Conservation (phyloP, 139 green algal genomes). For the Tetraselmis chui region DNA sequence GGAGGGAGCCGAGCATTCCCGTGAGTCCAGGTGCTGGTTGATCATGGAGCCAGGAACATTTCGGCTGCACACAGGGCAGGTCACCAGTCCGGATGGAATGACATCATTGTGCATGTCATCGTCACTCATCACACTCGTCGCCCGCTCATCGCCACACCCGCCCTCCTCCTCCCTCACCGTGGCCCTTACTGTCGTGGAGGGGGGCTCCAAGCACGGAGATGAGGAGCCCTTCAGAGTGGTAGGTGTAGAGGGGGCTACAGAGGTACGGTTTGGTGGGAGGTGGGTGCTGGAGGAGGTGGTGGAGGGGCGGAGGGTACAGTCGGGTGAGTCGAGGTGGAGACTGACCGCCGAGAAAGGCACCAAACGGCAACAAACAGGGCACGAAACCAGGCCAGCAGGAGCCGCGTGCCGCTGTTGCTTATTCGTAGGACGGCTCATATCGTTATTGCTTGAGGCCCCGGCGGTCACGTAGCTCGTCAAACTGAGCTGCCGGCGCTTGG, state of each 20-base stretch:
- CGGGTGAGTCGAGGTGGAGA: neutral
- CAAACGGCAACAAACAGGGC: neutral
- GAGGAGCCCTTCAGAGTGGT: no score
- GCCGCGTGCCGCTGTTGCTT: no score
- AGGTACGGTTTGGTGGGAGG: no score
- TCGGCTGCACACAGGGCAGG: neutral
- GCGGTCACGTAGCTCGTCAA: no score
- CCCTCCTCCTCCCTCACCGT: neutral
- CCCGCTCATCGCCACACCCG: no score
- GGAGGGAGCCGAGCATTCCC: neutral
- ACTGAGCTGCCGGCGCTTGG: no score
- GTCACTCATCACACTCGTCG: no score
- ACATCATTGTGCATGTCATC: neutral
- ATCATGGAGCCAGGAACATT: neutral
- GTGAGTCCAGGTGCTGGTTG: slow-evolving; percentile 1
- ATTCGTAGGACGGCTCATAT: no score
- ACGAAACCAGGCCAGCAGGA: neutral
- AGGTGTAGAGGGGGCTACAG: neutral
- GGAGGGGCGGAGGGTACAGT: neutral
- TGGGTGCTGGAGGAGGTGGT: neutral
- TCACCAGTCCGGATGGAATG: neutral
- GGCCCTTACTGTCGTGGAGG: neutral
- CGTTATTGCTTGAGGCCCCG: no score
- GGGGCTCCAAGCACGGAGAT: no score
- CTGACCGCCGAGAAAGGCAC: neutral